Percentiles rank a stretch among this genome's conserved stretches.
These are phyloP conservation scores for Blumeria hordei DNA, from an alignment of 2,329 filamentous ascomycete genomes.

Conservation along the genomic window DNA sequence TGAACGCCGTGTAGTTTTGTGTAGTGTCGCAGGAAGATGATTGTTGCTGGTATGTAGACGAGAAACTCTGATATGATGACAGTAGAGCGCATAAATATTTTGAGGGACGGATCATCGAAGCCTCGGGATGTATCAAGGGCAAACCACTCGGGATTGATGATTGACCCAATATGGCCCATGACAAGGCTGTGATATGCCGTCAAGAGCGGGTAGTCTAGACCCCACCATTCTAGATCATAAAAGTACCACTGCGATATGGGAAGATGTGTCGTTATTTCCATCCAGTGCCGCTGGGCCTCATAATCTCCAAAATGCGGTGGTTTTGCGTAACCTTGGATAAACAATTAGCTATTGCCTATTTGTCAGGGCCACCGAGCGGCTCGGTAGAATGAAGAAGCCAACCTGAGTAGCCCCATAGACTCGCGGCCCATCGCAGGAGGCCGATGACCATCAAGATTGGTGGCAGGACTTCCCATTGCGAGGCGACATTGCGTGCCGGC, in stretches of 20 bases:
- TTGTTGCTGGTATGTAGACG: conserved; percentile 60
- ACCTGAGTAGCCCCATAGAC: conserved; percentile 92
- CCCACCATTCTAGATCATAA: conserved; percentile 92
- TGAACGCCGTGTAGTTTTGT: conserved; percentile 53
- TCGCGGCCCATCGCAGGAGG: conserved; percentile 77
- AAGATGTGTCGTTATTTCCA: conserved; percentile 80
- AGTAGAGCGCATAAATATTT: conserved; percentile 88
- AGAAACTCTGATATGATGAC: conserved; percentile 82
- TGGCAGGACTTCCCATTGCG: conserved; percentile 81
- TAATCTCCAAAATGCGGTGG: conserved; percentile 94
- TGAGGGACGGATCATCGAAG: conserved; percentile 52
- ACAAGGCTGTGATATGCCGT: conserved; percentile 97
- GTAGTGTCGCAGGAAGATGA: conserved; percentile 67
- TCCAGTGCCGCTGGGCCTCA: conserved; percentile 95
- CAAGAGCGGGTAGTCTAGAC: conserved; percentile 86
- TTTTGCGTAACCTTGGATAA: conserved; percentile 37
- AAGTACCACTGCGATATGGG: conserved; percentile 95
- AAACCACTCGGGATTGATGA: conserved; percentile 72
- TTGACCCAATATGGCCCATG: conserved; percentile 60
- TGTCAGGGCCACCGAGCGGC: too few species aligned
- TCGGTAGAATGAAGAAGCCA: not conserved
- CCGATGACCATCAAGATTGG: conserved; percentile 74
- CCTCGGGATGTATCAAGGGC: conserved; percentile 62
- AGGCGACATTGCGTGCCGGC: conserved; percentile 61
- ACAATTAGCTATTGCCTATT: not conserved